Base-by-base conservation (phyloP, 441 rosid genomes). In the Gossypium schwendimanii region DNA sequence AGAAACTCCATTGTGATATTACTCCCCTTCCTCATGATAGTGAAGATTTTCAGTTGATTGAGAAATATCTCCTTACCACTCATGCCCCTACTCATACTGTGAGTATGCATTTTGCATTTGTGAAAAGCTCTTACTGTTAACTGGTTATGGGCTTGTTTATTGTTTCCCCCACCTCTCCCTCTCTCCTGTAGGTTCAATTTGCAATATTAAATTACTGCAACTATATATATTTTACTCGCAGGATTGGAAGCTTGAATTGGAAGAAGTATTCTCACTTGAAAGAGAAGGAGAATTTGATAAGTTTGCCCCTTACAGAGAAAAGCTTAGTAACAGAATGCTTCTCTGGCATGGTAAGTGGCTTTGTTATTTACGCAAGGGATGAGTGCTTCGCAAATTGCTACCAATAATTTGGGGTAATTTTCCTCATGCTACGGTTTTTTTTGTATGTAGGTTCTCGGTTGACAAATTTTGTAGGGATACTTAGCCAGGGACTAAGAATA, bases 61-160 rank as follows among this genome's bases (percentile, higher is more conserved):
- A 93, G 84, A 89, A 90, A 72, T 91, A 89, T 82, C 96, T 96
- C 15, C 88, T 78, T 36, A 83, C 82, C 50, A 91, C 99, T 69
- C 99, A 96, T 81, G 99, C 98, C 76, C 97, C 97, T 39, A 96
- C 98, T 62, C 99, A 96, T 82, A 91, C 84, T 52, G 97, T 93
- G 77, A 76, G 94, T 83, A 55, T 64, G 45, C 71, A 73, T 63
- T 11, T 68, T 67, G 23, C 41, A 24, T 24, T 31, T 14, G 23
- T 53, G 26, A 18, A 15, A 21, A 61, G 53, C 45, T 58, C 45
- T 31, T 36, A 44, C 39, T 15, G 20, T 45, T 57, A 57, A 23
- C 59, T 39, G 4, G 31, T 73, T n/a, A 12, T 60, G 69, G 44
- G 26, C 67, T 23, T 21, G 15, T 49, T 63, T 55, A 14, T 50